A percentile compares a stretch with the other conserved stretches of the same genome.
These are phyloP conservation scores for Cutaneotrichosporon curvatum DNA, from an alignment of 1,284 basidiomycete genomes.

Conservation along the genomic window DNA sequence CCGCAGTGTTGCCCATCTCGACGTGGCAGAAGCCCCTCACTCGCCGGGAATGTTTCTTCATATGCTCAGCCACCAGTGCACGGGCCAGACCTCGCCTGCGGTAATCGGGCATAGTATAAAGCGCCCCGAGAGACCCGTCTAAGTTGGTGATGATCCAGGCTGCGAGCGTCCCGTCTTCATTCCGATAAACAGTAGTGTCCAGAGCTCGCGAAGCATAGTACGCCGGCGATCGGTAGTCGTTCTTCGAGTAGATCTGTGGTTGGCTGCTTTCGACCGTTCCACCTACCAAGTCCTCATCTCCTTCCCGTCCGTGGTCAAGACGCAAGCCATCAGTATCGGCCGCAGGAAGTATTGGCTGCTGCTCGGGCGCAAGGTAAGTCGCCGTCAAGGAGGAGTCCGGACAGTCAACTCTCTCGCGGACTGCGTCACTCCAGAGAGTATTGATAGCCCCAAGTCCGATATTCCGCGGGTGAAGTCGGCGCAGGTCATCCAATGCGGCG, in stretches of 20 bases:
- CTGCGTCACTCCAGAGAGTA: slow-evolving; percentile 7
- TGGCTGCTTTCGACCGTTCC: not conserved
- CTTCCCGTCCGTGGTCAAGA: slow-evolving; percentile 8
- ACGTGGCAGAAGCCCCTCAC: slow-evolving; percentile 15
- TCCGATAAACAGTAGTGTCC: slow-evolving; percentile 15
- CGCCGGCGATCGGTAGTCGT: slow-evolving; percentile 5
- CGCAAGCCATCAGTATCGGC: slow-evolving; percentile 1
- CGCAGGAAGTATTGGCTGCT: not conserved
- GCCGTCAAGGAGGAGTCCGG: not conserved
- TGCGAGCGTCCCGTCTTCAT: slow-evolving; percentile 1
- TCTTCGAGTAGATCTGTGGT: slow-evolving; percentile 10
- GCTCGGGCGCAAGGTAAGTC: not conserved
- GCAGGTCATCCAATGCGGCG: slow-evolving; percentile 1
- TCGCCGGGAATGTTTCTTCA: slow-evolving; percentile 1
- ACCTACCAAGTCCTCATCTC: slow-evolving; percentile 15
- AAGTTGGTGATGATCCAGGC: slow-evolving; percentile 24
- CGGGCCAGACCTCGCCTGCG: slow-evolving; percentile 24
- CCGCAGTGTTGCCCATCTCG: slow-evolving; percentile 15
- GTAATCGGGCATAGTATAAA: slow-evolving; percentile 19
- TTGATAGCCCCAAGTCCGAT: slow-evolving; percentile 11
- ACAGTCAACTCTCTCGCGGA: not conserved
- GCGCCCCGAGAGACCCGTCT: slow-evolving; percentile 23
- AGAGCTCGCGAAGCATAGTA: slow-evolving; percentile 17
- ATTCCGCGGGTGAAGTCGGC: not conserved
- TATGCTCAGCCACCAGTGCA: slow-evolving; percentile 15